Base-by-base conservation (phyloP, 73 alveolate genomes). In the Paramecium primaurelia region DNA sequence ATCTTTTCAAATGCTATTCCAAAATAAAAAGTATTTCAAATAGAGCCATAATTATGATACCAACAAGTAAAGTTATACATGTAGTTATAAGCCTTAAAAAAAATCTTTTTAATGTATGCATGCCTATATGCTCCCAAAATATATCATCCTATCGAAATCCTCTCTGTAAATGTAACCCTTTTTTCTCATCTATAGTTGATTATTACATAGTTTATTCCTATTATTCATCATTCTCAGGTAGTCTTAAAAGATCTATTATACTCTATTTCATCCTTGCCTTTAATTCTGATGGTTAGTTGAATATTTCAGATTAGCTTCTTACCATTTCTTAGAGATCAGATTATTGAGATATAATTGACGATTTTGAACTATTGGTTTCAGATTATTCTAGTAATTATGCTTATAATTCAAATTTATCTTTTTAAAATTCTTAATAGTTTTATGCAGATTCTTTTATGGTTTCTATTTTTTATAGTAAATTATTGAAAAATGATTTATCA, bases 41-140 rank as follows among this genome's bases (percentile, higher is more conserved):
- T 25, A 80, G 20, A 6, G 77, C 91, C 91, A 80, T 80, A 42
- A 42, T 32, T 26, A 80, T 25, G 49, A 80, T 22, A 20, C 91
- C 91, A 45, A 36, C 91, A 45, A 80, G 12, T 47, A 80, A 25
- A 4, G 91, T 80, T 44, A 80, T 14, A 3, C 37, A 20, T 80
- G 91, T 80, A 2, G 91, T 80, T 34, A n/a, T 20, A 8, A 80
- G n/a, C 30, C 91, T 45, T 25, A 80, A 80, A 32, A 80, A 32
- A 8, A 80, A 80, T 26, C 91, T 22, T 49, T 80, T 80, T 26
- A 80, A 26, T 40, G 91, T 80, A 25, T 47, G 71, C 91, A 80
- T 80, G n/a, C 91, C 91, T 1, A 80, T 80, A 80, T 80, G 49
- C 51, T 80, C 91, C 91, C 91, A 80, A 80, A 45, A 80, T 4